A percentile compares a stretch with the other conserved stretches of the same genome.
These are phyloP conservation scores for Penicillium desertorum DNA, from an alignment of 495 filamentous ascomycete genomes.

Conservation along the genomic window DNA sequence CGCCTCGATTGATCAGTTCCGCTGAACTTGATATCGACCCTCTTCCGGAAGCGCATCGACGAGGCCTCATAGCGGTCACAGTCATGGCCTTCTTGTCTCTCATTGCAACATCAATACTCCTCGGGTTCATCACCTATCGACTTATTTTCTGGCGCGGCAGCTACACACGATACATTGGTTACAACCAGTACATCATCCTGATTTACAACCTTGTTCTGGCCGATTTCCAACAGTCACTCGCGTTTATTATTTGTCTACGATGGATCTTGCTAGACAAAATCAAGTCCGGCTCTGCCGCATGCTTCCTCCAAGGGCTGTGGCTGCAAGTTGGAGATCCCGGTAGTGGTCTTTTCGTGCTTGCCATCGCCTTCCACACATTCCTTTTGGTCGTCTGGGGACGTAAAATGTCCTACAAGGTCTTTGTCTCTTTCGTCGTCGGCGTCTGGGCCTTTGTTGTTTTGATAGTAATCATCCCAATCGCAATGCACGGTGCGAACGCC, in stretches of 20 bases:
- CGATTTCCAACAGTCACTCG: conserved; percentile 68
- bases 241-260: conserved; percentile 64
- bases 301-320: conserved; percentile 71
- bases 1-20: conserved; percentile 23
- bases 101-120: conserved; percentile 50
- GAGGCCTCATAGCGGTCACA: conserved; percentile 55
- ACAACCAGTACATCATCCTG: conserved; percentile 73
- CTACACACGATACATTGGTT: conserved; percentile 47
- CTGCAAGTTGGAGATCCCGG: conserved; percentile 68
- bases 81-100: conserved; percentile 61
- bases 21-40: conserved; percentile 38
- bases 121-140: conserved; percentile 58
- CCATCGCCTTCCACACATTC: conserved; percentile 70
- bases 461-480: conserved; percentile 57
- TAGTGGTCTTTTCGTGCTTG: conserved; percentile 67
- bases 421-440: conserved; percentile 50
- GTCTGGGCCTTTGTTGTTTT: conserved; percentile 62
- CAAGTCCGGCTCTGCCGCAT: conserved; percentile 53
- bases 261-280: conserved; percentile 60
- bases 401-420: conserved; percentile 52
- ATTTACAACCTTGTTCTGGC: conserved; percentile 74
- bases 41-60: conserved; percentile 48
- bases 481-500: conserved; percentile 53
- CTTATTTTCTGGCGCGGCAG: conserved; percentile 56
- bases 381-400: conserved; percentile 59